Conservation (phyloP, 2,329 filamentous ascomycete species). For the Laburnicola sp. region DNA sequence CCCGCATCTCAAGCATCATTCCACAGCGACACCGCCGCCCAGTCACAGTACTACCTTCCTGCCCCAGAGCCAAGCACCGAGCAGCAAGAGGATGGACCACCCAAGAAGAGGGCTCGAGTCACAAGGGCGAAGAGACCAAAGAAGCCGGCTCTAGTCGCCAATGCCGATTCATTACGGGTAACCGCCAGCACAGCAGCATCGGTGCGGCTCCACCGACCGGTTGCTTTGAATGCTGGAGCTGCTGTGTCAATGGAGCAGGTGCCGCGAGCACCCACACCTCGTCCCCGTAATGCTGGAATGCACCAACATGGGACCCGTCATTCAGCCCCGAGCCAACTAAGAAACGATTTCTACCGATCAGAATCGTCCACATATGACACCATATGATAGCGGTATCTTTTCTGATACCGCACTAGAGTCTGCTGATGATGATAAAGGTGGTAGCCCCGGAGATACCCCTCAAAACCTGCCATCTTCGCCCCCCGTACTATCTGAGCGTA, state of each 20-base stretch:
- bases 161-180: constrained; percentile 81
- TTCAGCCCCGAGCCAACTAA: constrained; percentile 54
- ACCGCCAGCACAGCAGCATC: constrained; percentile 88
- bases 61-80: constrained; percentile 23
- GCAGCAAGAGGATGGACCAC: constrained; percentile 56
- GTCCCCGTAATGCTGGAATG: constrained; percentile 57
- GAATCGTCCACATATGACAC: constrained; percentile 35
- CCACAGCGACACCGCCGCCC: constrained; percentile 33
- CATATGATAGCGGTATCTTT: constrained; percentile 37
- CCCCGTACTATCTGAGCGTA: constrained; percentile 66
- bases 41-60: constrained; percentile 22
- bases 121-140: constrained; percentile 73
- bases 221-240: constrained; percentile 56
- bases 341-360: constrained; percentile 64
- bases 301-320: constrained; percentile 33
- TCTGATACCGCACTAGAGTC: constrained; percentile 52
- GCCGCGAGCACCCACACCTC: constrained; percentile 76
- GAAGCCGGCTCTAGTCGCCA: constrained; percentile 70
- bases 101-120: constrained; percentile 78
- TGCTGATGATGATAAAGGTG: constrained; percentile 54
- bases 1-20: constrained; percentile 47
- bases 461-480: constrained; percentile 88
- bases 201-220: constrained; percentile 79
- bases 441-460: constrained; percentile 61
- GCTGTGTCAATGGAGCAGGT: constrained; percentile 67